phyloP scores from a whole-genome alignment of 306 rosid species.

The Mimosa bimucronata region DNA sequence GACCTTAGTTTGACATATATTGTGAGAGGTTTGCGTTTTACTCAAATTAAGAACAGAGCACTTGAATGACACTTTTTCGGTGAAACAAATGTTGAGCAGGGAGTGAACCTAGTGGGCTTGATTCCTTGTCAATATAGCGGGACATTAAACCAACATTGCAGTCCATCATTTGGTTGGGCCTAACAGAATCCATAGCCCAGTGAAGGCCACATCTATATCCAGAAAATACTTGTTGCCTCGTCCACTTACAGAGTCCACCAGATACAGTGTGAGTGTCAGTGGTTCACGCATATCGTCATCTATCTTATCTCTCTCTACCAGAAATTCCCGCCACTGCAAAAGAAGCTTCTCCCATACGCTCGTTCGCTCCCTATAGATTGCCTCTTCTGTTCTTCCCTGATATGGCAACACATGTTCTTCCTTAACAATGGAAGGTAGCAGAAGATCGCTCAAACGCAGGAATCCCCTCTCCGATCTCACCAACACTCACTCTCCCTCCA shows the following conservation, averaged over 20 bases:
- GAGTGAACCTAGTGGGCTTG: no score
- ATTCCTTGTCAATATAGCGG: no score
- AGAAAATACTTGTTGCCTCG: not conserved
- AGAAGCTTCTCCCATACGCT: not conserved
- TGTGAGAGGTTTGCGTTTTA: no score
- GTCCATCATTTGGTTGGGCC: not conserved
- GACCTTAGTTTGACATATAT: no score
- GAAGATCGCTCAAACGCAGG: slow-evolving; percentile 43
- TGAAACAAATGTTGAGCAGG: no score
- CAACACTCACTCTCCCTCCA: slow-evolving; percentile 43
- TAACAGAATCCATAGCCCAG: not conserved
- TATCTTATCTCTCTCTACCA: not conserved
- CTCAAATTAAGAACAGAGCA: no score
- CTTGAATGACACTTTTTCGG: no score
- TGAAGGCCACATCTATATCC: not conserved
- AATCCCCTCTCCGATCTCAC: slow-evolving; percentile 70
- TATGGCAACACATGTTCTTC: not conserved
- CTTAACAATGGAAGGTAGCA: slow-evolving; percentile 43
- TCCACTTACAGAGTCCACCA: no score
- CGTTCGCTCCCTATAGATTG: not conserved
- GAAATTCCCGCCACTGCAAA: slow-evolving; percentile 37
- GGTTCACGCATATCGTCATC: not conserved
- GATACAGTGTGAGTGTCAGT: no score
- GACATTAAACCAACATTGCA: not conserved
- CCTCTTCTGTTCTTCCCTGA: not conserved